A percentile compares a stretch with the other conserved stretches of the same genome.
Conservation (phyloP, 2,329 filamentous ascomycete genomes). For the Boeremia lycopersici region DNA sequence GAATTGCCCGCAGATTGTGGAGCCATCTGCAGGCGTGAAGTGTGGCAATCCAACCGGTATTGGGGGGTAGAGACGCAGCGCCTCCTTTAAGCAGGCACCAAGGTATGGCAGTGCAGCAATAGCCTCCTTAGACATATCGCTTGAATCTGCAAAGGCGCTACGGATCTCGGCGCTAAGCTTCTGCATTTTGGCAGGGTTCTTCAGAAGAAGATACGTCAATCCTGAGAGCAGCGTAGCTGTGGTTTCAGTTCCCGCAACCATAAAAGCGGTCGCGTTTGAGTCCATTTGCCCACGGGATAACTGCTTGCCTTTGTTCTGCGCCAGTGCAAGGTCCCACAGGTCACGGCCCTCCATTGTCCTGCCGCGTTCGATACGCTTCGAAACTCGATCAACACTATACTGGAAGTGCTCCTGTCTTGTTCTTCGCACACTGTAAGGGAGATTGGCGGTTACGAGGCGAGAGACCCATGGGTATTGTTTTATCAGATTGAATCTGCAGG, state of each 20-base stretch:
- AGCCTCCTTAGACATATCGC: background rate
- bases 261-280: constrained; percentile 21
- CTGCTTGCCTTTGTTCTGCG: constrained; percentile 23
- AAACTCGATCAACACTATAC: constrained; percentile 32
- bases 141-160: background rate
- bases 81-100: constrained; percentile 35
- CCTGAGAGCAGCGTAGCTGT: constrained; percentile 32
- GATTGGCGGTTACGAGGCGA: background rate
- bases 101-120: constrained; percentile 7
- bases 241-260: constrained; percentile 37
- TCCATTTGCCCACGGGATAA: background rate
- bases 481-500: constrained; percentile 17
- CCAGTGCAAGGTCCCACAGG: constrained; percentile 50
- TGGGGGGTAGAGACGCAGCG: constrained; percentile 35
- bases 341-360: constrained; percentile 38
- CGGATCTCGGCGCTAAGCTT: background rate
- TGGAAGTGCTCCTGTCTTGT: constrained; percentile 25
- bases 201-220: constrained; percentile 31
- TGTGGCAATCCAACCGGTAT: constrained; percentile 35
- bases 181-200: constrained; percentile 25
- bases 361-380: constrained; percentile 38
- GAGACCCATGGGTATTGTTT: background rate
- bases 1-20: background rate
- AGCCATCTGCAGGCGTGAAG: constrained; percentile 29
- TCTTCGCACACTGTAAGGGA: background rate